Evolutionary conservation across 805 yeast species (phyloP), one percentile per base, ranked within the genome.

Genomic region (Maudiozyma turicensis): DNA sequence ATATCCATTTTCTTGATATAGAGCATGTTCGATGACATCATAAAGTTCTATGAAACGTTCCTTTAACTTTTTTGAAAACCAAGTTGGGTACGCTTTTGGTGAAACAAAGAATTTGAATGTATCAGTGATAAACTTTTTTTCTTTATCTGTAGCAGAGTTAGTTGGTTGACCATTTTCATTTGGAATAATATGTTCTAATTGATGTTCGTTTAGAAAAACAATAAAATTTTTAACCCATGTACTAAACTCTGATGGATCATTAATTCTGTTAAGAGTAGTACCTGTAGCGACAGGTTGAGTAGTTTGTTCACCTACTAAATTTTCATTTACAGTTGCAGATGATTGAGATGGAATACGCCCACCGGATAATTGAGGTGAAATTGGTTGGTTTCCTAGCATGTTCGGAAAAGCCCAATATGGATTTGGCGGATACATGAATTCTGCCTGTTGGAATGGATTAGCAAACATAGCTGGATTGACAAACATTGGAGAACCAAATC

Each of bases 61-160:
- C 8, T 29, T 3, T 7, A 45, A 26, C 5, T 13, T 34, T 4
- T 9, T n/a, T 7, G 29, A 37, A n/a, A 45, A 29, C 47, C 43
- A 45, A 10, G 10, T n/a, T 3, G 47, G 47, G 30, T 45, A 45
- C 2, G 43, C 47, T 2, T n/a, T 38, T 10, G 37, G n/a, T 1
- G 47, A 41, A 8, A 45, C 47, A 15, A 41, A 45, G 15, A 38
- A 45, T 7, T 38, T 45, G 31, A 45, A 45, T 6, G 37, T 37
- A 10, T 45, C 20, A 5, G 39, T 30, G 6, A 45, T 15, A 10
- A 45, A 14, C 5, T 39, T 13, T 29, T 45, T 45, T 31, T 45
- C 43, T 6, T 45, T 28, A 6, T 10, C 30, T 4, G n/a, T 45
- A 9, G 30, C 34, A 3, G 30, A 3, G 14, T 26, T 28, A 3